These are phyloP conservation scores for Thelonectria discophora DNA, from an alignment of 2,329 filamentous ascomycete genomes.

Conservation along the genomic window DNA sequence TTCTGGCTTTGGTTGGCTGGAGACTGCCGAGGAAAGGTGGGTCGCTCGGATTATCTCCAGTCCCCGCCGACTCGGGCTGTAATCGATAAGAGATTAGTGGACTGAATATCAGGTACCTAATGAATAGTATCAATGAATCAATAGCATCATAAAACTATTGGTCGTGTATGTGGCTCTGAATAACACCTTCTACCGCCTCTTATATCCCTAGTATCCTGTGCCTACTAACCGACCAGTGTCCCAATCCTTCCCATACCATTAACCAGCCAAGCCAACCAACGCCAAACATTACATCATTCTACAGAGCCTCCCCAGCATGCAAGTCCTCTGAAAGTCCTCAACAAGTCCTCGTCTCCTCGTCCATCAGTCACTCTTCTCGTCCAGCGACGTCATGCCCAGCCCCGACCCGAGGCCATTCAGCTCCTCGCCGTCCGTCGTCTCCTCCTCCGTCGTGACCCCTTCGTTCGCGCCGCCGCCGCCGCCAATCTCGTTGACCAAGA, in stretches of 20 bases:
- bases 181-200: too few relatives aligned
- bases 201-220: background rate
- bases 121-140: too few relatives aligned
- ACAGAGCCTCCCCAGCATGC: slow-evolving; percentile 3
- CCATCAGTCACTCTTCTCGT: slow-evolving; percentile 32
- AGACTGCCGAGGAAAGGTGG: slow-evolving; percentile 25
- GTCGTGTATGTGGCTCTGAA: too few relatives aligned
- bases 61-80: slow-evolving; percentile 28
- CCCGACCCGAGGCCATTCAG: slow-evolving; percentile 32
- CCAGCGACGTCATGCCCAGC: slow-evolving; percentile 41
- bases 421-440: slow-evolving; percentile 47
- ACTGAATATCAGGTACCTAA: too few relatives aligned
- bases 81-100: too few relatives aligned
- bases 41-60: slow-evolving; percentile 47
- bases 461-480: slow-evolving; percentile 14
- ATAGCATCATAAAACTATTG: too few relatives aligned
- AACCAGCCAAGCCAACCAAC: background rate
- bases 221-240: background rate
- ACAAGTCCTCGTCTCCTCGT: background rate
- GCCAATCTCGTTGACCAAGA: slow-evolving; percentile 52
- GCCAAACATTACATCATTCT: slow-evolving; percentile 5
- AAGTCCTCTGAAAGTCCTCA: background rate
- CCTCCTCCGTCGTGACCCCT: slow-evolving; percentile 47
- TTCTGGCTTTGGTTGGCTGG: slow-evolving; percentile 21
- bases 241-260: background rate